phyloP scores from a whole-genome alignment of 2,329 filamentous ascomycete genomes.

The Rosellinia necatrix region DNA sequence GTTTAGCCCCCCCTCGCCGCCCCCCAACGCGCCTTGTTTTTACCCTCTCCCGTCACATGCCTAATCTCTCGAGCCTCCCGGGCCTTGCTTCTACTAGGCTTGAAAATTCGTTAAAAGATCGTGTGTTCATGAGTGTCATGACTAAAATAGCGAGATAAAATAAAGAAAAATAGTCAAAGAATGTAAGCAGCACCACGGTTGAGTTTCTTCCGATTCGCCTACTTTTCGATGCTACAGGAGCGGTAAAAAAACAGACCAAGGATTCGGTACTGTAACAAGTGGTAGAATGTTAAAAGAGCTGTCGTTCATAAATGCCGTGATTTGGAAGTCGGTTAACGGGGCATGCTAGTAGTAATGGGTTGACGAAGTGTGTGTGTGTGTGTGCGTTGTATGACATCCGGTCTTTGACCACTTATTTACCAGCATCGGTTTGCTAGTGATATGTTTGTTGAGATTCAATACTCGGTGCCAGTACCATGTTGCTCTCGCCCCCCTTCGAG shows the following conservation, averaged over 20 bases:
- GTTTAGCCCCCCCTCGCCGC: neutral
- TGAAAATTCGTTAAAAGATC: constrained; percentile 26
- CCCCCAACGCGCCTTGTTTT: neutral
- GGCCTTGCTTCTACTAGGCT: neutral
- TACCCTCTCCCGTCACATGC: neutral
- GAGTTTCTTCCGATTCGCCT: neutral
- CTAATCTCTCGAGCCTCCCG: neutral
- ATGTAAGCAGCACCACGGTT: constrained; percentile 13
- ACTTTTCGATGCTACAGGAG: neutral
- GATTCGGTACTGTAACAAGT: neutral
- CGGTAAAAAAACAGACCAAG: neutral
- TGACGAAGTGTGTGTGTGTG: constrained; percentile 3
- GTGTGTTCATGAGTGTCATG: constrained; percentile 26
- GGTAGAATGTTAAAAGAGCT: constrained; percentile 11
- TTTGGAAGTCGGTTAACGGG: neutral
- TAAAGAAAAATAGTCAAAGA: constrained; percentile 15
- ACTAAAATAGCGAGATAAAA: constrained; percentile 12
- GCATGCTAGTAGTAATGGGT: neutral
- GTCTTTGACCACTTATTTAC: constrained; percentile 5
- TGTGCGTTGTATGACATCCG: constrained; percentile 12
- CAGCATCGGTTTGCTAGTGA: too few relatives aligned
- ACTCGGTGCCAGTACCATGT: neutral
- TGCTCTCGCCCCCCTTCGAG: neutral
- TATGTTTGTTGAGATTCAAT: neutral
- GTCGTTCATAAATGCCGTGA: constrained; percentile 1